Base-by-base conservation (phyloP, 352 stramenopile species). In the Saprolegnia diclina region DNA sequence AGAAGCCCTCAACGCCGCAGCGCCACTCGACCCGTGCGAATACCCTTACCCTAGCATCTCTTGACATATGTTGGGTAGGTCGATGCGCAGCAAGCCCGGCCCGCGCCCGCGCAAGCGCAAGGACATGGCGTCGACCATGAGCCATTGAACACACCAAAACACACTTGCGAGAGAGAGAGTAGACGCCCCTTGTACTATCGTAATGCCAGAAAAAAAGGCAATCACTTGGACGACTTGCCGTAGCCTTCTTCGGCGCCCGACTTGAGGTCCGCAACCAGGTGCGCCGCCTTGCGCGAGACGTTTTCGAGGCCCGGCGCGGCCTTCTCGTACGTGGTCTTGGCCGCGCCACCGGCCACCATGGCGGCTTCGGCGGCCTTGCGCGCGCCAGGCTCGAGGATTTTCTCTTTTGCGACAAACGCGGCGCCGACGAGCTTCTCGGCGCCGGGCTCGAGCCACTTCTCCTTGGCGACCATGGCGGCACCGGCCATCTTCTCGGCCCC, bases 401-500 rank as follows among this genome's bases (percentile, higher is more conserved):
- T 59, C 35, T 59, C 52, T 24, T 59, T 59, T 3, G 52, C 52
- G 13, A 59, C 52, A 24, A 59, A 16, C 11, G 52, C 52, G 3
- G 52, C 52, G 1, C 52, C 52, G 16, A 59, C 13, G 3, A 59
- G 11, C 19, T 59, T 59, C 35, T 59, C 52, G 35, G 52, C 52
- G 35, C 52, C 52, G n/a, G 52, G 52, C 35, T 59, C 52, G 19
- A 59, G 52, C 52, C 26, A 63, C 22, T 63, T 63, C 48, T 63
- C 55, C 19, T 63, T 63, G 19, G 21, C 26, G 11, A 44, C 21
- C 7, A 63, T 1, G 18, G 55, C 55, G 4, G 55, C 55, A 7
- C 42, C 63, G 21, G 46, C 63, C 1, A 69, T 45, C 50, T 69
- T 69, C 61, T 69, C 63, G 13, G 62, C 62, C 18, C 62, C 62